Evolutionary conservation across 2,329 filamentous ascomycete genomes (phyloP), one percentile per base, ranked within the genome.

Genomic region (Aquanectria penicillioides): DNA sequence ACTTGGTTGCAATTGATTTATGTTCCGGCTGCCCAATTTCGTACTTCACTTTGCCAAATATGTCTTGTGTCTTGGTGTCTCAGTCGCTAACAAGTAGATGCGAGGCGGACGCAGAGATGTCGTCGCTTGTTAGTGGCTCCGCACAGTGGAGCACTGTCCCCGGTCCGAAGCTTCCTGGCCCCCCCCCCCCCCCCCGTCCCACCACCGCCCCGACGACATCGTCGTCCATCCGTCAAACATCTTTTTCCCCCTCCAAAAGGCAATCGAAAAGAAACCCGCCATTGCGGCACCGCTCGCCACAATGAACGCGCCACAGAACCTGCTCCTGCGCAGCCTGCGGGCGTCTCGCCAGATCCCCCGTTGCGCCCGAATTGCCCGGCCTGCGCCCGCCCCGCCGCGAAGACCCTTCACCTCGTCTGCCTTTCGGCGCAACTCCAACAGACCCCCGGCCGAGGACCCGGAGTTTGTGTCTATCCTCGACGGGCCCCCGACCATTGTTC

Each of bases 391-490:
- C 13, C 57, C 63, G 1, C 55, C 61, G 13, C 48, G 18, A 22
- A 64, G 56, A 46, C 56, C 55, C 31, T 68, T 69, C 29, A 65
- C 61, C 40, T 58, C 56, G 7, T 65, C 65, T 15, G 34, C 52
- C 55, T 56, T 65, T 18, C 67, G 62, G 36, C 67, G 59, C 58
- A 64, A 62, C 36, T 56, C 63, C n/a, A 58, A 61, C 40, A 69
- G 68, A 38, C 63, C 57, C 6, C 83, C 86, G 26, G 89, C 84
- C 68, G 92, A 97, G 70, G 86, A 93, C 72, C 90, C 92, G 2
- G 84, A 84, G 72, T 97, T 96, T 80, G 84, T 87, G 59, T 97
- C 93, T 7, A 88, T 97, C 64, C 86, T 97, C 65, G 94, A 99
- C 78, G 89, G 91, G 59, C 93, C 94, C 1, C 87, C 94, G 0